Evolutionary conservation across 441 rosid genomes (phyloP).

Genomic region (Bruguiera hainesii): DNA sequence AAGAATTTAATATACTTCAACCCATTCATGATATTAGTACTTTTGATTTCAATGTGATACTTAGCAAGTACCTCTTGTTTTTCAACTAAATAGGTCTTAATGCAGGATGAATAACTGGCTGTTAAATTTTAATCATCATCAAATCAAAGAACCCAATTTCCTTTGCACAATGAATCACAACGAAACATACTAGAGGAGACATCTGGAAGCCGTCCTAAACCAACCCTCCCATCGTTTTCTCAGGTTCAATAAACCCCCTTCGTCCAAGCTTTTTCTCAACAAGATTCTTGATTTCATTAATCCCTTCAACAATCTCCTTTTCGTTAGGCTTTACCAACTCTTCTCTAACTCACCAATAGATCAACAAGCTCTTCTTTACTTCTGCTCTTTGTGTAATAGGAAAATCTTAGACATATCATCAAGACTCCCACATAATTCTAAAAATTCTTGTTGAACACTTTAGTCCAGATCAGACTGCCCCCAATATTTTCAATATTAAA

Average conservation of each 20-base stretch:
- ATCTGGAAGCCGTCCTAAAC: slow-evolving; percentile 25
- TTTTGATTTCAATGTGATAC: slow-evolving; percentile 52
- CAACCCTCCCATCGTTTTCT: slow-evolving; percentile 21
- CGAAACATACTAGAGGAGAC: slow-evolving; percentile 38
- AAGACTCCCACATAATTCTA: slow-evolving; percentile 14
- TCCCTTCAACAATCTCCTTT: slow-evolving; percentile 5
- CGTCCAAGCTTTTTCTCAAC: background rate
- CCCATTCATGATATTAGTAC: slow-evolving; percentile 37
- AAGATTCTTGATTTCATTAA: slow-evolving; percentile 22
- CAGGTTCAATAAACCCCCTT: slow-evolving; percentile 29
- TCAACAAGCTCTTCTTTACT: slow-evolving; percentile 41
- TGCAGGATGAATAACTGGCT: background rate
- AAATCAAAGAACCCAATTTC: slow-evolving; percentile 18
- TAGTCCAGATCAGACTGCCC: background rate
- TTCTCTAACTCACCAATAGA: slow-evolving; percentile 57
- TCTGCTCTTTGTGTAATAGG: slow-evolving; percentile 38
- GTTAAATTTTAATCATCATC: slow-evolving; percentile 19
- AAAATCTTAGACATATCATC: slow-evolving; percentile 8
- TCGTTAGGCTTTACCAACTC: slow-evolving; percentile 13
- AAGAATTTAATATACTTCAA: slow-evolving; percentile 36
- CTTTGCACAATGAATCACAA: slow-evolving; percentile 33
- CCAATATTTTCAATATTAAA: background rate
- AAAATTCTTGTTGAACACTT: slow-evolving; percentile 4
- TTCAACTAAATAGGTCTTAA: slow-evolving; percentile 35
- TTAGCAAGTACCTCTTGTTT: slow-evolving; percentile 4